Evolutionary conservation across 176 grass and related monocot genomes (phyloP), one percentile per base, ranked within the genome.

Genomic region (Eragrostis nindensis): DNA sequence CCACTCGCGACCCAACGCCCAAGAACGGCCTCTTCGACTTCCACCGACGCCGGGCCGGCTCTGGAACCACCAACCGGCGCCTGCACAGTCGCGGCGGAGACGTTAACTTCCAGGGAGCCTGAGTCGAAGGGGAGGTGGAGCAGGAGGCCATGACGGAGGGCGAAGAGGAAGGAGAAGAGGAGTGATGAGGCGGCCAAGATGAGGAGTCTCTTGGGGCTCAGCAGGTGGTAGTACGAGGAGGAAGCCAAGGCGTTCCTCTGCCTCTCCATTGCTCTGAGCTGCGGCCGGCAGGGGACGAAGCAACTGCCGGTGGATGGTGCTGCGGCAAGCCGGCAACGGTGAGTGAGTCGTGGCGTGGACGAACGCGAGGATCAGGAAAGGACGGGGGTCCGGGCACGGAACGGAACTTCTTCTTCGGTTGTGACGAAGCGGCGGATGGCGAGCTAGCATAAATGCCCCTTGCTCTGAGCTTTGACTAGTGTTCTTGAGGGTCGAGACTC

Each of bases 141-240:
- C n/a, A n/a, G n/a, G n/a, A n/a, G 78, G 65, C 77, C 76, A 54
- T 85, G 80, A 56, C 64, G 87, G 80, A 94, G 71, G 65, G 79
- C 73, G 64, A 91, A 94, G 43, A n/a, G n/a, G 43, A 91, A 78
- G 74, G 83, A 89, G 64, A 92, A 78, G 70, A 98, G 83, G 74
- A 98, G 79, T 66, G 90, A 98, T 32, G 84, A 86, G 69, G 92
- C 86, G 43, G 83, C 86, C 29, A 94, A 68, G 70, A 90, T 48
- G 53, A 93, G n/a, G 62, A 95, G 63, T 67, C 81, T 74, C 63
- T 75, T 83, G 84, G 92, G 88, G 75, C 86, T 93, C 40, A 72
- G 43, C 42, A 86, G 65, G 56, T 47, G 66, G 66, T 48, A 61
- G 66, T 48, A 61, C 8, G 84, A 72, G 22, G 89, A 64, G 46